Base-by-base conservation (phyloP, 768 basidiomycete species). In the Tylopilus intermedius region DNA sequence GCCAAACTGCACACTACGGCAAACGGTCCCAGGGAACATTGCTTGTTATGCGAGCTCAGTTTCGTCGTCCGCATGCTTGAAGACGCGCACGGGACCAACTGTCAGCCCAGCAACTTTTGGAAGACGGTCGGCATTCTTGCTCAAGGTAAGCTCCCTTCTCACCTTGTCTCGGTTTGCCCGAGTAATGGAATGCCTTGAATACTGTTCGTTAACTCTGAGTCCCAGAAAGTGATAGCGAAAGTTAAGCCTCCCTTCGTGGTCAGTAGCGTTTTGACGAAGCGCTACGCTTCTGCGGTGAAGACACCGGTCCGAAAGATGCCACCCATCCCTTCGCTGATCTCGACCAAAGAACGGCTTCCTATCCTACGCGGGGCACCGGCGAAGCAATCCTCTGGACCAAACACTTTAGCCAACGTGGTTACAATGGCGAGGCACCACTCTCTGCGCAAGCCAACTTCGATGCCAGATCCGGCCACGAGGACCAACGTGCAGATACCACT, bases 231-330 rank as follows among this genome's bases (percentile, higher is more conserved):
- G 35, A 33, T 26, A 51, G 24, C 32, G 15, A 37, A 9, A 5
- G 14, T 18, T 1, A 56, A 8, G n/a, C 33, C 33, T 35, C 49
- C 54, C 4, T 62, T 63, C 15, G 58, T 60, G 21, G 58, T 61
- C 7, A 15, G 27, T 8, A 44, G 47, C 9, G 3, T 43, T 2
- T 5, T 8, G 13, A 43, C 49, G 30, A 50, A 35, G 14, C 41
- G 49, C 9, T 50, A 50, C 26, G 30, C 32, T 1, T 32, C 49
- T 15, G 22, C 49, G 8, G 43, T n/a, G 48, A 42, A n/a, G 10
- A 15, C 8, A 3, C 39, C 32, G 11, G 24, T 35, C 15, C 22
- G 29, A 29, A 30, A 21, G 27, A 1, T 30, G 9, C 18, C 18
- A 4, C 13, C 33, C 10, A 35, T 8, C 5, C 29, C 29, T 4